Evolutionary conservation across 164 flowering plant species (phyloP).

Genomic region (Tetrastigma voinierianum): DNA sequence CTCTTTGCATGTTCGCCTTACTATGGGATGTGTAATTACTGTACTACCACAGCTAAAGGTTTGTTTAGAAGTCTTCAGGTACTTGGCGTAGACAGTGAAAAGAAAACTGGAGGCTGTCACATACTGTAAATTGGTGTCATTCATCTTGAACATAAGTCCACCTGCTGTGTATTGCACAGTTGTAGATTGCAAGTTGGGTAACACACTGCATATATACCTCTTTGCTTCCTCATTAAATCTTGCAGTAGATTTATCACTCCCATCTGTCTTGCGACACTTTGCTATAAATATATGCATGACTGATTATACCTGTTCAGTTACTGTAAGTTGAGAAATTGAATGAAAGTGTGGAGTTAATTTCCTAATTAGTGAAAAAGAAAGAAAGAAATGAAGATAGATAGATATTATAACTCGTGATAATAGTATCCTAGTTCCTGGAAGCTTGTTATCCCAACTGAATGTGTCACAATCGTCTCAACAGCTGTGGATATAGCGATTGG

Average conservation of each 20-base stretch:
- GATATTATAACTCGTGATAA: slow-evolving; percentile 33
- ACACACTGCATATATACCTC: slow-evolving; percentile 21
- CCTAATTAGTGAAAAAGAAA: neutral
- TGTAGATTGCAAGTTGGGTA: slow-evolving; percentile 30
- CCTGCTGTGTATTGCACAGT: slow-evolving; percentile 30
- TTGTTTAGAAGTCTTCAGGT: slow-evolving; percentile 17
- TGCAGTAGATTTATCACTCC: neutral
- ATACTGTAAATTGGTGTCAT: slow-evolving; percentile 41
- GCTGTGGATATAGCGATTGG: too few species aligned
- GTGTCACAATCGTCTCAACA: slow-evolving; percentile 1
- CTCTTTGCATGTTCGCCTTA: slow-evolving; percentile 18
- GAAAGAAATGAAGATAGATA: neutral
- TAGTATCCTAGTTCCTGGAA: slow-evolving; percentile 27
- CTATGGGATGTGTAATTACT: slow-evolving; percentile 14
- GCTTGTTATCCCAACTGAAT: slow-evolving; percentile 38
- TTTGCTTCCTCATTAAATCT: slow-evolving; percentile 9
- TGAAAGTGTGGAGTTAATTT: too few species aligned
- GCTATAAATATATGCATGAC: too few species aligned
- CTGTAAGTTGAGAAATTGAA: too few species aligned
- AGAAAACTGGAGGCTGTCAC: slow-evolving; percentile 32
- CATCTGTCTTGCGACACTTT: too few species aligned
- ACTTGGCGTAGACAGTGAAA: slow-evolving; percentile 29
- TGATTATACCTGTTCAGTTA: too few species aligned
- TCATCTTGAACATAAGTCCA: slow-evolving; percentile 32
- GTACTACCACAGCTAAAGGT: slow-evolving; percentile 28